phyloP scores from a whole-genome alignment of 768 basidiomycete genomes.

The Clavulina sp. region DNA sequence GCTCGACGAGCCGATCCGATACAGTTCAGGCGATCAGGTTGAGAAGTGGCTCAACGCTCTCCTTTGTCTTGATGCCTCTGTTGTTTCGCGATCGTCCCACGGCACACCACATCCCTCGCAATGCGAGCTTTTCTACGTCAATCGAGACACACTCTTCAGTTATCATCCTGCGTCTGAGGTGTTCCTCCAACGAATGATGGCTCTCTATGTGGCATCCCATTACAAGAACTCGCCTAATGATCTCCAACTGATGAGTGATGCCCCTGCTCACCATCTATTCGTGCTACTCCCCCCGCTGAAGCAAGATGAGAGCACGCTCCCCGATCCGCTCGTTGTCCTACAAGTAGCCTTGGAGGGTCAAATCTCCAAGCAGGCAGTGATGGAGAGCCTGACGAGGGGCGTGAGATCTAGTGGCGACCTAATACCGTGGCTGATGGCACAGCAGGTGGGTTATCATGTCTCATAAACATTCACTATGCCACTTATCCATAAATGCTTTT shows the following conservation, averaged over 20 bases:
- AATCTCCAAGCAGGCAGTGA: conserved; percentile 66
- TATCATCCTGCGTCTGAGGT: conserved; percentile 95
- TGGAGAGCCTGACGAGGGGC: conserved; percentile 74
- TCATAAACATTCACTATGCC: background rate
- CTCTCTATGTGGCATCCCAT: conserved; percentile 89
- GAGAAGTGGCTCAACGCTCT: conserved; percentile 89
- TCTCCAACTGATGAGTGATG: conserved; percentile 91
- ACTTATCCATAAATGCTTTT: conserved; percentile 12
- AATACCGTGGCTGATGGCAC: conserved; percentile 92
- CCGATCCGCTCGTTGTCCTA: conserved; percentile 87
- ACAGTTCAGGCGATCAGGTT: conserved; percentile 66
- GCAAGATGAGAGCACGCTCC: conserved; percentile 76
- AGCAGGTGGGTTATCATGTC: conserved; percentile 26
- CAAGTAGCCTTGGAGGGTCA: conserved; percentile 94
- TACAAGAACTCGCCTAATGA: conserved; percentile 99
- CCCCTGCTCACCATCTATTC: conserved; percentile 92
- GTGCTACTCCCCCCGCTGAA: conserved; percentile 86
- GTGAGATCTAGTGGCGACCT: conserved; percentile 83
- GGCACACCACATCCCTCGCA: conserved; percentile 90
- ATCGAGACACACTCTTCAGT: conserved; percentile 89
- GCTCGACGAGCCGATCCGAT: conserved; percentile 88
- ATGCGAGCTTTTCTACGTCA: conserved; percentile 92
- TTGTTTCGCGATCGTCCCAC: conserved; percentile 32
- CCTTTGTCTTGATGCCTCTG: conserved; percentile 78
- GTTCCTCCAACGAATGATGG: conserved; percentile 97